These are phyloP conservation scores for Ogataea pini DNA, from an alignment of 805 yeast genomes.

Conservation along the genomic window DNA sequence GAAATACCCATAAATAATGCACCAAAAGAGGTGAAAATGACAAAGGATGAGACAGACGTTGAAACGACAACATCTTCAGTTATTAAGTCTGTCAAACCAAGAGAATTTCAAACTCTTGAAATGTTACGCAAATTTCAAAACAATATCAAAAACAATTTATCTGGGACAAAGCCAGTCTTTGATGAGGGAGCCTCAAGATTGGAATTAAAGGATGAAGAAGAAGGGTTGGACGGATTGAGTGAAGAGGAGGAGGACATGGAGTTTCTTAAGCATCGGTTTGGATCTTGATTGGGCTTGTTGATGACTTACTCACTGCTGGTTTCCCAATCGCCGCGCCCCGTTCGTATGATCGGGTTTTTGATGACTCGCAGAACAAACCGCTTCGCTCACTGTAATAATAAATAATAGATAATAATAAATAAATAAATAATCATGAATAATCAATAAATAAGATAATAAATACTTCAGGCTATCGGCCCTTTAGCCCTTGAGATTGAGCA, in stretches of 20 bases:
- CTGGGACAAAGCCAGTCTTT: background rate
- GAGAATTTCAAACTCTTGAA: slow-evolving; percentile 6
- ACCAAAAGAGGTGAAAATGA: background rate
- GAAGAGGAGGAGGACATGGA: slow-evolving; percentile 19
- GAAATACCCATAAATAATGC: no score
- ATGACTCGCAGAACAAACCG: no score
- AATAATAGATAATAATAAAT: slow-evolving; percentile 3
- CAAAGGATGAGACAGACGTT: slow-evolving; percentile 1
- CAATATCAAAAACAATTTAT: background rate
- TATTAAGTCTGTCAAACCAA: background rate
- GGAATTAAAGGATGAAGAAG: slow-evolving; percentile 11
- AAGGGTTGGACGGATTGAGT: slow-evolving; percentile 18
- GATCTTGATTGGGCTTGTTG: slow-evolving; percentile 7
- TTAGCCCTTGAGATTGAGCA: slow-evolving; percentile 31
- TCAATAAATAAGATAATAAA: slow-evolving; percentile 1
- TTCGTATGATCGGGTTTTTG: no score
- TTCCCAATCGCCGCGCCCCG: no score
- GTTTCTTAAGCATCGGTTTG: slow-evolving; percentile 20
- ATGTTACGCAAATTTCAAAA: slow-evolving; percentile 2
- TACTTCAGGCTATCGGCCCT: background rate
- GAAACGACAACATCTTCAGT: no score
- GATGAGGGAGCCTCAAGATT: background rate
- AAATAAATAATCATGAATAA: background rate
- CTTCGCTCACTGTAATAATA: slow-evolving; percentile 2
- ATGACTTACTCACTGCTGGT: no score